Evolutionary conservation across 352 stramenopile genomes (phyloP).

Genomic region (Phytophthora tubulina): DNA sequence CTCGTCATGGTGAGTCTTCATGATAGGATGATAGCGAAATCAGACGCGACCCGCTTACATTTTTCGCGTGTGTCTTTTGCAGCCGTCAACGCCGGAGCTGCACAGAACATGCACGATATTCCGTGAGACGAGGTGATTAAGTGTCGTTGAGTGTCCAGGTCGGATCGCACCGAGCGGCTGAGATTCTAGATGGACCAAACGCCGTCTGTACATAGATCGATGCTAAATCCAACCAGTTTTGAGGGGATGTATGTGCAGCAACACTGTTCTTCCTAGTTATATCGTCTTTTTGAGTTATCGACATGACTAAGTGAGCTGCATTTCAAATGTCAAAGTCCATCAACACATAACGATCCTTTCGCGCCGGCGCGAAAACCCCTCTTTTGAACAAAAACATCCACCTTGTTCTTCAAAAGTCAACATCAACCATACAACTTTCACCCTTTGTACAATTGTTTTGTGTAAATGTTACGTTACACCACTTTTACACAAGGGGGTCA

Average conservation of each 20-base stretch:
- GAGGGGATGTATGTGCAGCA: conserved; percentile 5
- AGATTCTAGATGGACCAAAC: not conserved
- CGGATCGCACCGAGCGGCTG: not conserved
- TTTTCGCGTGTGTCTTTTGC: conserved; percentile 10
- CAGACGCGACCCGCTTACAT: conserved; percentile 18
- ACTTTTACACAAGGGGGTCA: conserved; percentile 9
- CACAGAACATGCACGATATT: conserved; percentile 25
- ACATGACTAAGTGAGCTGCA: too few relatives aligned
- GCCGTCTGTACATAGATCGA: conserved; percentile 13
- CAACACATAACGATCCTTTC: not conserved
- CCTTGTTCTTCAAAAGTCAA: conserved; percentile 16
- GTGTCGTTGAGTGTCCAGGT: not conserved
- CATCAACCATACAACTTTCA: conserved; percentile 11
- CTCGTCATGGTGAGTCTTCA: conserved; percentile 16
- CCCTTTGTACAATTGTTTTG: conserved; percentile 6
- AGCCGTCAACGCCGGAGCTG: conserved; percentile 24
- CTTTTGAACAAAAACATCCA: conserved; percentile 1
- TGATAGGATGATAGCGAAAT: conserved; percentile 16
- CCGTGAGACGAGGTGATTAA: conserved; percentile 32
- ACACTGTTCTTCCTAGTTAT: too few relatives aligned
- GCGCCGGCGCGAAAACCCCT: conserved; percentile 4
- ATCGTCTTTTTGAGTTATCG: too few relatives aligned
- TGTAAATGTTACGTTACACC: not conserved
- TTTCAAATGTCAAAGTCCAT: too few relatives aligned
- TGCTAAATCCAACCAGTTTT: conserved; percentile 9